phyloP scores from a whole-genome alignment of 257 asterid genomes.

The Gentiana macrophylla region DNA sequence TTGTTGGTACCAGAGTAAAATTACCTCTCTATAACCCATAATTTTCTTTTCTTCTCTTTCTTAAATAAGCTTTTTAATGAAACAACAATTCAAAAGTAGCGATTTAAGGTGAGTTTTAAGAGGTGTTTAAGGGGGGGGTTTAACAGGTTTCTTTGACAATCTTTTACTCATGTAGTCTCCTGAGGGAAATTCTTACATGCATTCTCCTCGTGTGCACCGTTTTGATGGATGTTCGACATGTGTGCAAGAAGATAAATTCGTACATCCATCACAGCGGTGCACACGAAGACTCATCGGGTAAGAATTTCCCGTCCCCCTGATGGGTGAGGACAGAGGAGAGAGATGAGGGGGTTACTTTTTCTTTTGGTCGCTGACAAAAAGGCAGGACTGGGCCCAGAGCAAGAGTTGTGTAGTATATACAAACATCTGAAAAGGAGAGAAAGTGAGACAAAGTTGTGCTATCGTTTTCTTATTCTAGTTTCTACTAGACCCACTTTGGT shows the following conservation, averaged over 20 bases:
- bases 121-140: neutral
- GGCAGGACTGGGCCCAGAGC: constrained; percentile 18
- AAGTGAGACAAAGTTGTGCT: constrained; percentile 44
- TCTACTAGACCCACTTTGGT: no score
- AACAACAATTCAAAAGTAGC: no score
- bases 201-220: no score
- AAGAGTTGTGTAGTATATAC: constrained; percentile 10
- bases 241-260: no score
- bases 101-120: no score
- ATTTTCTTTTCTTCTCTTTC: neutral
- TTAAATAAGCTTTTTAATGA: neutral
- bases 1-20: no score
- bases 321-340: constrained; percentile 8
- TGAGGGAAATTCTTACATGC: no score
- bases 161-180: constrained; percentile 3
- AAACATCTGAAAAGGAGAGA: constrained; percentile 68
- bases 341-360: constrained; percentile 20
- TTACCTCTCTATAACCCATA: neutral
- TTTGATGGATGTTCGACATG: no score
- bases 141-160: constrained; percentile 9
- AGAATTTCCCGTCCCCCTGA: no score
- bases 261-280: no score
- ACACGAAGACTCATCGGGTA: no score
- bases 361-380: constrained; percentile 26
- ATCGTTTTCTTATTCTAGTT: constrained; percentile 24